Conservation (phyloP, 148 eudicot species). For the Fagopyrum tataricum region DNA sequence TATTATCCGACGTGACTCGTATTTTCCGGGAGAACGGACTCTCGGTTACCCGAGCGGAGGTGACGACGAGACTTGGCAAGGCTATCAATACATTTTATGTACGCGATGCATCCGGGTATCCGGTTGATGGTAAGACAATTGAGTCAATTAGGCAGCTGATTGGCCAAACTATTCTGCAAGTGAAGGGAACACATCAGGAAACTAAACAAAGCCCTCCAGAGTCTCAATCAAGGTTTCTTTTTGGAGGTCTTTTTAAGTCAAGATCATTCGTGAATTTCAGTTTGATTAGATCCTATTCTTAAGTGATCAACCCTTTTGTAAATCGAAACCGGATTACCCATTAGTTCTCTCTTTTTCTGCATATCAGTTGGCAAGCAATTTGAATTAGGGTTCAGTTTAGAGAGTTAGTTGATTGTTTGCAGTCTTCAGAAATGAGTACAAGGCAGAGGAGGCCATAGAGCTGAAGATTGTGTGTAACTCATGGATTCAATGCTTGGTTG, state of each 20-base stretch:
- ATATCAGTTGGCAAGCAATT: neutral
- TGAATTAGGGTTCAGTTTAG: neutral
- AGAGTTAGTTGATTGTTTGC: constrained; percentile 8
- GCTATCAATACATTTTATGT: constrained; percentile 84
- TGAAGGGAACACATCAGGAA: constrained; percentile 54
- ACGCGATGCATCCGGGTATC: constrained; percentile 74
- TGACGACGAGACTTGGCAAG: constrained; percentile 65
- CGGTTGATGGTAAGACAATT: constrained; percentile 72
- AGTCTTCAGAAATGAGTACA: neutral
- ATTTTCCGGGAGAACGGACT: constrained; percentile 92
- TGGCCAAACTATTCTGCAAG: constrained; percentile 80
- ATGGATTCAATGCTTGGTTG: constrained; percentile 8
- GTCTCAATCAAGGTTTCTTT: constrained; percentile 67
- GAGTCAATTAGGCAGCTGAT: constrained; percentile 67
- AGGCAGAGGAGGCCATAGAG: neutral
- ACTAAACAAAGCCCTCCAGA: constrained; percentile 48
- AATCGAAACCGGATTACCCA: neutral
- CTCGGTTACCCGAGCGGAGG: constrained; percentile 74
- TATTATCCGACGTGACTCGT: constrained; percentile 71
- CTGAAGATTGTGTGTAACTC: constrained; percentile 1
- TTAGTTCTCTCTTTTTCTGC: neutral
- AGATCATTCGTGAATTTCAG: constrained; percentile 81
- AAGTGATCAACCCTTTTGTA: neutral
- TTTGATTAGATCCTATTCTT: constrained; percentile 72
- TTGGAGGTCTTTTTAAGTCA: constrained; percentile 85